phyloP scores from a whole-genome alignment of 495 filamentous ascomycete genomes.

The Penicillium argentinense region DNA sequence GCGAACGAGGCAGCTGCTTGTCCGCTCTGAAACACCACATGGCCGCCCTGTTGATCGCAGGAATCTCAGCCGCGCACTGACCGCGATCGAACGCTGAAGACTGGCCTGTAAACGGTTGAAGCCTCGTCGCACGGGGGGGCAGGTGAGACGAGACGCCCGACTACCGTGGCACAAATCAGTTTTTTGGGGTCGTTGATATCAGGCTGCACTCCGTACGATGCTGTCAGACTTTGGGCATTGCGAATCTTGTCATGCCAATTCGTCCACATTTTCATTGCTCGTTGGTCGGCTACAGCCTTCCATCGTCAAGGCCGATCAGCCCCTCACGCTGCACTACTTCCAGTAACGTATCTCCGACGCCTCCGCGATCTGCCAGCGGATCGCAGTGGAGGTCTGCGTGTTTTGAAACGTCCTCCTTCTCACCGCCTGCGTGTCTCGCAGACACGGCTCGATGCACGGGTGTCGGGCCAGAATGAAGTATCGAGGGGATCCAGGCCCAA shows the following conservation, averaged over 20 bases:
- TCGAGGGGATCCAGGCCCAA: background rate
- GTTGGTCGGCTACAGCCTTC: background rate
- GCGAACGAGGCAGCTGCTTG: slow-evolving; percentile 1
- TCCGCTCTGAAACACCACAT: slow-evolving; percentile 26
- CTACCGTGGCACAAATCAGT: too few species aligned
- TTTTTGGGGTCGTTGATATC: too few species aligned
- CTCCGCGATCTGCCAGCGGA: too few species aligned
- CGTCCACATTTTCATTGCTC: background rate
- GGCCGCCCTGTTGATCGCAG: slow-evolving; percentile 11
- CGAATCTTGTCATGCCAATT: background rate
- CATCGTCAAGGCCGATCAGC: background rate
- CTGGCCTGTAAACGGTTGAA: too few species aligned
- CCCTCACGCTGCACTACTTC: slow-evolving; percentile 17
- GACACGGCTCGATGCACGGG: slow-evolving; percentile 3
- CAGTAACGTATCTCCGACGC: slow-evolving; percentile 14
- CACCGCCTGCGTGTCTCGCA: slow-evolving; percentile 14
- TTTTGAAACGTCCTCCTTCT: slow-evolving; percentile 11
- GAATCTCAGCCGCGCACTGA: background rate
- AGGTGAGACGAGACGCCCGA: too few species aligned
- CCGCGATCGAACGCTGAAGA: background rate
- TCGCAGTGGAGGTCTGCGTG: slow-evolving; percentile 3
- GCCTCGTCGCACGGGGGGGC: too few species aligned
- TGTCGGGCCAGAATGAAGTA: too few species aligned
- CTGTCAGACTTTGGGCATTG: too few species aligned
- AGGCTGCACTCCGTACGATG: too few species aligned